phyloP scores from a whole-genome alignment of 108 stramenopile species.

The Skeletonema menzelii region DNA sequence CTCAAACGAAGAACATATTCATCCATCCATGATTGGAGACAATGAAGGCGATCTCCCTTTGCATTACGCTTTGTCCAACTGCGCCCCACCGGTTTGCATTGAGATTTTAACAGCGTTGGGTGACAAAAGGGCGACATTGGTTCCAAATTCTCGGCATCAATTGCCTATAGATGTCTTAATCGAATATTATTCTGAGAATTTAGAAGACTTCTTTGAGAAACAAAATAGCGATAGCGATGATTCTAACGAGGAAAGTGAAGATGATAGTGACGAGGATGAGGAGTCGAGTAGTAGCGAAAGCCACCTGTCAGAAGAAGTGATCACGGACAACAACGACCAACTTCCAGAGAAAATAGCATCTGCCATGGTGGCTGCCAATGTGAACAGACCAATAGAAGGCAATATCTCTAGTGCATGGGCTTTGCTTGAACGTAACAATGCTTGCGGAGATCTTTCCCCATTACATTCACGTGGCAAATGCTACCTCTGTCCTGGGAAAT shows the following conservation, averaged over 20 bases:
- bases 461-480: not conserved
- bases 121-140: conserved; percentile 4
- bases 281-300: not conserved
- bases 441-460: not conserved
- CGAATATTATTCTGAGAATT: conserved; percentile 12
- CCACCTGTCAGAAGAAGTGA: not conserved
- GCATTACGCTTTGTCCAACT: conserved; percentile 26
- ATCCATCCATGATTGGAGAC: conserved; percentile 31
- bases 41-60: conserved; percentile 37
- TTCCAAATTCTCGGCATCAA: conserved; percentile 14
- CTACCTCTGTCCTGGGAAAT: not conserved
- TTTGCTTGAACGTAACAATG: not conserved
- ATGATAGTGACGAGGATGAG: not conserved
- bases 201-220: conserved; percentile 2
- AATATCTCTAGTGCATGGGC: not conserved
- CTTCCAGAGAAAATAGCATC: not conserved
- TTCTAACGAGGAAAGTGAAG: conserved; percentile 9
- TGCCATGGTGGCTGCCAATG: not conserved
- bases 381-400: not conserved
- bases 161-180: conserved; percentile 30
- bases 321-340: not conserved
- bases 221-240: conserved; percentile 1
- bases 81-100: conserved; percentile 9
- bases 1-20: not conserved
- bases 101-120: conserved; percentile 10